Percentiles rank a stretch among this genome's conserved stretches.
Evolutionary conservation across 78 protist species (phyloP).

Genomic region (Mantamonas sphyraenae): DNA sequence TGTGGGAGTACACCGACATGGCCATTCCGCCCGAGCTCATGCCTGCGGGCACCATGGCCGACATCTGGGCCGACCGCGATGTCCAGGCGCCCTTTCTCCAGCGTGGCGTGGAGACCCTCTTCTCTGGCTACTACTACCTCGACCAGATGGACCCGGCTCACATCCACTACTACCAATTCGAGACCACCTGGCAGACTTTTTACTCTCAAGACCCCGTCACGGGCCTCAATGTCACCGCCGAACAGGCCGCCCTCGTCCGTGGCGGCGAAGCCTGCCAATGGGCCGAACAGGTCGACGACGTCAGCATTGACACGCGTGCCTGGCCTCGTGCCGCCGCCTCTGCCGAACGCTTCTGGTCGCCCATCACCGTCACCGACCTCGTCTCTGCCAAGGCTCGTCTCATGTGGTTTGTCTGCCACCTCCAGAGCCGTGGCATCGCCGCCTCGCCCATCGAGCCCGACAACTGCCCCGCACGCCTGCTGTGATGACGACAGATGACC

Average conservation of each 20-base stretch:
- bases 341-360: slow-evolving; percentile 11
- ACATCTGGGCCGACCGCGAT: slow-evolving; percentile 1
- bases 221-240: background rate
- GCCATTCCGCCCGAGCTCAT: too few species aligned
- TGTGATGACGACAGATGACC: too few species aligned
- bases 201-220: slow-evolving; percentile 5
- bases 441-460: slow-evolving; percentile 24
- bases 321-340: background rate
- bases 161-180: slow-evolving; percentile 6
- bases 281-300: slow-evolving; percentile 4
- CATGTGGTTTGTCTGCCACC: too few species aligned
- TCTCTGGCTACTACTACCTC: slow-evolving; percentile 4
- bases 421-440: slow-evolving; percentile 17
- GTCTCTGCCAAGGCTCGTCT: too few species aligned
- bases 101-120: background rate
- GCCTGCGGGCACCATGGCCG: slow-evolving; percentile 10
- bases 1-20: slow-evolving; percentile 23
- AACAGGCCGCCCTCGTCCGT: background rate
- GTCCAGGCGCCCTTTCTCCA: background rate
- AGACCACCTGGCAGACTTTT: background rate
- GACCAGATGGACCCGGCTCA: slow-evolving; percentile 1
- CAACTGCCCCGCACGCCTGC: too few species aligned
- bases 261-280: slow-evolving; percentile 20
- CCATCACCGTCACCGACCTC: background rate
- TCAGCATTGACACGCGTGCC: background rate